phyloP scores from a whole-genome alignment of 257 asterid species.

The Solanum bulbocastanum region DNA sequence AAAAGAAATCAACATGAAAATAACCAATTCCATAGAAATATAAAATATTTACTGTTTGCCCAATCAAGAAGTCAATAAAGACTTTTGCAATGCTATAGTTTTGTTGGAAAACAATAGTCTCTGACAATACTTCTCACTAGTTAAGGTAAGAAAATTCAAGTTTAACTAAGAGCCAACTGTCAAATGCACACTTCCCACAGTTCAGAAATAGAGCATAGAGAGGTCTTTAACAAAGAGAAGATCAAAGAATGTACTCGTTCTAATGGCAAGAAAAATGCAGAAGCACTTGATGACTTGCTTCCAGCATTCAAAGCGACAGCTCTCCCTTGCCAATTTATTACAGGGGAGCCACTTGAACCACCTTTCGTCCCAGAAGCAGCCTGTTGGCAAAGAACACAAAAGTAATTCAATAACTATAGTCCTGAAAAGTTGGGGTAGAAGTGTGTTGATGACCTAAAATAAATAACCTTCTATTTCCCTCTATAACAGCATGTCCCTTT shows the following conservation, averaged over 20 bases:
- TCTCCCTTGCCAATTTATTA: slow-evolving; percentile 98
- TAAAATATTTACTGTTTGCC: neutral
- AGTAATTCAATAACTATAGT: neutral
- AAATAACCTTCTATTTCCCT: neutral
- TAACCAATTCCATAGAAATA: neutral
- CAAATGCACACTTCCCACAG: neutral
- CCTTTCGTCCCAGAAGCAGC: slow-evolving; percentile 99
- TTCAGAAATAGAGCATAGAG: neutral
- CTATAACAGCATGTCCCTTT: neutral
- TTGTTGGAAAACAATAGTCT: neutral
- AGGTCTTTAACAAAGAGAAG: neutral
- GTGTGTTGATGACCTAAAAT: neutral
- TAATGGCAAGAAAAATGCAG: slow-evolving; percentile 96
- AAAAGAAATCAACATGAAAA: neutral
- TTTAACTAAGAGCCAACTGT: neutral
- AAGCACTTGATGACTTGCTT: slow-evolving; percentile 94
- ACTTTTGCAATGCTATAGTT: neutral
- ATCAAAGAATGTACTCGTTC: slow-evolving; percentile 52
- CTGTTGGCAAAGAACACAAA: slow-evolving; percentile 25
- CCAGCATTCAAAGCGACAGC: slow-evolving; percentile 99
- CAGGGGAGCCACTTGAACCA: slow-evolving; percentile 99
- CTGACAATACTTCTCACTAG: neutral
- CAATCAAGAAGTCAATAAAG: neutral
- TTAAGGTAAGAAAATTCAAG: neutral
- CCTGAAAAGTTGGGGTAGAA: neutral